A percentile compares a stretch with the other conserved stretches of the same genome.
Evolutionary conservation across 2,329 filamentous ascomycete genomes (phyloP).

Genomic region (Alternaria infectoria): DNA sequence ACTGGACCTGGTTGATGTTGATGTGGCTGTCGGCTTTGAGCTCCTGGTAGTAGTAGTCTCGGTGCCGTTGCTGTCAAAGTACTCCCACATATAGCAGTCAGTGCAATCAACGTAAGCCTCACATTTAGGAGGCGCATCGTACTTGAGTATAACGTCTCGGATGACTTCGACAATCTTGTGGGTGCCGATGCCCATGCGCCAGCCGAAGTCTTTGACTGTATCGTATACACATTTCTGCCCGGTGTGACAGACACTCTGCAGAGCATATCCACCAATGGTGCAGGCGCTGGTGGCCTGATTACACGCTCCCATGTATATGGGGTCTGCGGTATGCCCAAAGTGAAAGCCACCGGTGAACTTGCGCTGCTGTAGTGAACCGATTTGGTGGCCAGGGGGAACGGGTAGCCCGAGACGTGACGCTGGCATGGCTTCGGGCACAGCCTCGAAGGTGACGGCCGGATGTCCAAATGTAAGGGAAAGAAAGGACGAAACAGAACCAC

Average conservation of each 20-base stretch:
- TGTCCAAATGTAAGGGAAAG: conserved; percentile 89
- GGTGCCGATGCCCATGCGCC: conserved; percentile 88
- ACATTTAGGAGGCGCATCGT: conserved; percentile 81
- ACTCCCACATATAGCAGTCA: conserved; percentile 93
- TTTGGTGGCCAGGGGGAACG: conserved; percentile 77
- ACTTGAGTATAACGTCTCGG: conserved; percentile 81
- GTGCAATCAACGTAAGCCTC: conserved; percentile 76
- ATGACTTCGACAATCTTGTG: conserved; percentile 92
- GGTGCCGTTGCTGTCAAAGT: conserved; percentile 89
- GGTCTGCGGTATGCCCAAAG: conserved; percentile 95
- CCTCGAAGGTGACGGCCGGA: conserved; percentile 91
- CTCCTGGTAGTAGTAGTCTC: conserved; percentile 66
- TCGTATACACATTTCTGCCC: conserved; percentile 90
- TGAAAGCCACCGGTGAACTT: conserved; percentile 79
- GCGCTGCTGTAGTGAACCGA: conserved; percentile 68
- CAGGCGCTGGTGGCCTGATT: conserved; percentile 89
- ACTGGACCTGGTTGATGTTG: conserved; percentile 57
- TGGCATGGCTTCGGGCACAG: conserved; percentile 87
- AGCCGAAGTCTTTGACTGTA: conserved; percentile 87
- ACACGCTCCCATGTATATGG: conserved; percentile 91
- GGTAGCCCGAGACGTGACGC: conserved; percentile 85
- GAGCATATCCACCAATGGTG: conserved; percentile 88
- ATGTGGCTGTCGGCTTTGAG: conserved; percentile 57
- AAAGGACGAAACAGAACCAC: conserved; percentile 86
- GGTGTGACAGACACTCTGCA: conserved; percentile 92